Base-by-base conservation (phyloP, 768 basidiomycete species). In the Vishniacozyma victoriae region DNA sequence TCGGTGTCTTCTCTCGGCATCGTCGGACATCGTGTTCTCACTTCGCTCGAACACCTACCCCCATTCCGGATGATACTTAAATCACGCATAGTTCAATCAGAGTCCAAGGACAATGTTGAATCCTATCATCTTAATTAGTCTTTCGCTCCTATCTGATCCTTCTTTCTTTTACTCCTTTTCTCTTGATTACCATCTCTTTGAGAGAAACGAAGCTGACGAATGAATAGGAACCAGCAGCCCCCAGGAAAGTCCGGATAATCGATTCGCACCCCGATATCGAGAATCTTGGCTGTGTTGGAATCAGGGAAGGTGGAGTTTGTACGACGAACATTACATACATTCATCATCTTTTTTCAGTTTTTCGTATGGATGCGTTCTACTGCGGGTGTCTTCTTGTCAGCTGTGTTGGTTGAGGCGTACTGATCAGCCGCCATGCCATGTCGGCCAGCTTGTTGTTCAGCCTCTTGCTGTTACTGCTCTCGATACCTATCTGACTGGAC, bases 71-170 rank as follows among this genome's bases (percentile, higher is more conserved):
- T 72, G 68, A 72, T 59, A 54, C 50, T 50, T 43, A 67, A 71
- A 57, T 60, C 65, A 69, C 85, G 73, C 89, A 91, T 91, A 91
- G 90, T 92, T 91, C 88, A 92, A 86, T 82, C 89, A 83, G 88
- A 93, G 87, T 74, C 75, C 52, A 70, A 74, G 73, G 57, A 62
- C 64, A 62, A 73, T 90, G 87, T 86, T 82, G 85, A 90, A 75
- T 84, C 79, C 74, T 75, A 80, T 78, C 83, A 87, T 87, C 85
- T 47, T 45, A 80, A 76, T 65, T 81, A 73, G 88, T 95, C 90
- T 92, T 92, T 92, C 90, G 89, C 90, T 92, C 88, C 89, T 92
- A 92, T 92, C 88, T 92, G 90, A 92, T 45, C 23, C 51, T 40
- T 25, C 31, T 44, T 35, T 40, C 27, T 50, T 39, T 24, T 45